Evolutionary conservation across 345 rosid species (phyloP).

Genomic region (Luvunga scandens): DNA sequence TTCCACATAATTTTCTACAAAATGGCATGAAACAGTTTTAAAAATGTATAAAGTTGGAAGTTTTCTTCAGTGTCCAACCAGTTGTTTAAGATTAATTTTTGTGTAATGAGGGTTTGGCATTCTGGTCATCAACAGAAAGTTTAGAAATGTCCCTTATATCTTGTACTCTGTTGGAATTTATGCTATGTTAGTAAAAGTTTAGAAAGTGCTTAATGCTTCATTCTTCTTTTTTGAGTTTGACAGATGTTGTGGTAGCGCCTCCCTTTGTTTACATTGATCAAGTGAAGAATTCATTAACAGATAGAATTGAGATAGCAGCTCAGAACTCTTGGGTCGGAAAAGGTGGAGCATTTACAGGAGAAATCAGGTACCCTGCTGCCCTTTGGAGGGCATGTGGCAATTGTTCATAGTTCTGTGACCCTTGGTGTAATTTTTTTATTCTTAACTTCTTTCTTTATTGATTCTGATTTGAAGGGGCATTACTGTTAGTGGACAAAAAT

Average conservation of each 20-base stretch:
- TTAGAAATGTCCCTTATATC: not conserved
- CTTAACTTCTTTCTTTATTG: not conserved
- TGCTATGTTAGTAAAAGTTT: not conserved
- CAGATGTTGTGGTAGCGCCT: slow-evolving; percentile 98
- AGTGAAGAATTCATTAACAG: slow-evolving; percentile 63
- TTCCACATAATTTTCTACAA: not conserved
- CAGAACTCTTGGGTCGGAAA: slow-evolving; percentile 97
- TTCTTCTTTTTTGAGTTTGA: slow-evolving; percentile 19
- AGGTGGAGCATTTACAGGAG: slow-evolving; percentile 99
- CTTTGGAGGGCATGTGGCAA: not conserved
- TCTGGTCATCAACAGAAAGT: not conserved
- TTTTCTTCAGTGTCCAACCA: not conserved
- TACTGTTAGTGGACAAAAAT: not conserved
- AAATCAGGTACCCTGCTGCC: slow-evolving; percentile 66
- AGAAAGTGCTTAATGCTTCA: not conserved
- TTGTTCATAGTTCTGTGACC: not conserved
- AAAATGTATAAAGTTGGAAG: not conserved
- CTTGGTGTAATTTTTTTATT: not conserved
- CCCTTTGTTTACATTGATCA: slow-evolving; percentile 88
- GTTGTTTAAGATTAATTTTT: not conserved
- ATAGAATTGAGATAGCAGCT: slow-evolving; percentile 77
- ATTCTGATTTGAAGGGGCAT: not conserved
- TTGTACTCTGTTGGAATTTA: not conserved
- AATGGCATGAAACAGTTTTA: not conserved
- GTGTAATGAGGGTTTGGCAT: not conserved